Evolutionary conservation across 1,284 basidiomycete species (phyloP), one percentile per base, ranked within the genome.

Genomic region (Ceratobasidium sp.): DNA sequence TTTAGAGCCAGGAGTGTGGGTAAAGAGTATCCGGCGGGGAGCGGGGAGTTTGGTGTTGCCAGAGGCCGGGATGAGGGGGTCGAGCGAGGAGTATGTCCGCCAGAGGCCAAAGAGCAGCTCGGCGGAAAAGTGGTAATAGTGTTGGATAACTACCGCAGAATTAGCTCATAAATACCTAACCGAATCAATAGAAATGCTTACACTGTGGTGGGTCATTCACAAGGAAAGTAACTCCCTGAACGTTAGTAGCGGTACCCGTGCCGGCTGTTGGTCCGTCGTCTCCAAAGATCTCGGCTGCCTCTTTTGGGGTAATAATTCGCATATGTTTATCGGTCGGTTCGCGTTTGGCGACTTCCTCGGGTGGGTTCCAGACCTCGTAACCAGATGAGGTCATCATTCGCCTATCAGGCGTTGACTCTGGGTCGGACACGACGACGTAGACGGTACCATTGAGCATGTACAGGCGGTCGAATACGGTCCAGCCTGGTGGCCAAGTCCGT

Each of bases 81-180:
- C 94, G 20, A 96, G 87, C 0, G 93, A 91, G 46, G 94, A 90
- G 83, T 96, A 96, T 0, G 94, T 91, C 28, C 94, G 89, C 95
- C 95, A 96, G 80, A 96, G 89, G 61, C 95, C 95, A 79, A 95
- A 94, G 85, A 94, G 92, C 20, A 96, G 89, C 83, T 97, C 96
- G 5, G 95, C 95, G 42, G 93, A 91, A 89, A 93, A 96, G 82
- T 94, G 92, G 83, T 94, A 94, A 82, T 94, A 94, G 83, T 94
- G 93, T 0, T 90, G 91, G 79, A 95, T 88, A 84, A 93, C 93
- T 48, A 54, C 62, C 33, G 52, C 15, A 23, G 7, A 40, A 61
- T 81, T 26, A 82, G 68, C 54, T 46, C 13, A 12, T 26, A 17
- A 40, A 46, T 73, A 13, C 15, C 20, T 4, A 61, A 26, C 44